A percentile compares a stretch with the other conserved stretches of the same genome.
phyloP scores from a whole-genome alignment of 805 yeast genomes.

The Lachancea lanzarotensis region DNA sequence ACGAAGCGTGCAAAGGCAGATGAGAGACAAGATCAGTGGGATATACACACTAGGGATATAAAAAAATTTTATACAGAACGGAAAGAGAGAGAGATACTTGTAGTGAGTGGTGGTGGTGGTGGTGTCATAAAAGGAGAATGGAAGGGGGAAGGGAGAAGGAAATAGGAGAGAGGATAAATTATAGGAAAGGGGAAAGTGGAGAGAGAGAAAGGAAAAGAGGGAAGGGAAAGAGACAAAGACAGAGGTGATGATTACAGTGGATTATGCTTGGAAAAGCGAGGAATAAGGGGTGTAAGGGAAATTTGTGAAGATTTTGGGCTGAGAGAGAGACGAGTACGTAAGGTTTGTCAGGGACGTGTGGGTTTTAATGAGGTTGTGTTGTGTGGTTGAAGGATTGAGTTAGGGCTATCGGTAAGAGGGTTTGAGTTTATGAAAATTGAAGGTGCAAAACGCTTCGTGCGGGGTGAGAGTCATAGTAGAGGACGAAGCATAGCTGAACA shows the following conservation, averaged over 20 bases:
- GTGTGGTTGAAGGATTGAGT: background rate
- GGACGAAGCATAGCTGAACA: too few species aligned
- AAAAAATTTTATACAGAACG: background rate
- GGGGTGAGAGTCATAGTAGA: too few species aligned
- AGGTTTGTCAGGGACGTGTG: background rate
- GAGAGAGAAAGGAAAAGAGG: background rate
- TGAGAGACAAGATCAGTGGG: background rate
- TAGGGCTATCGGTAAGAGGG: background rate
- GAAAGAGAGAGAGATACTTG: background rate
- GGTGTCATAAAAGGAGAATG: too few species aligned
- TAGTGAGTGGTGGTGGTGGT: too few species aligned
- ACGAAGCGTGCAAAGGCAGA: background rate
- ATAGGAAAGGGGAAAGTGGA: background rate
- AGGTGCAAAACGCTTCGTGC: background rate
- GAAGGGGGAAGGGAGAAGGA: background rate
- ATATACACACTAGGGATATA: background rate
- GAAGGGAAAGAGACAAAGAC: background rate
- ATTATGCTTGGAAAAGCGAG: too few species aligned
- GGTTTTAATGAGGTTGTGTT: background rate
- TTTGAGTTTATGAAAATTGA: constrained; percentile 1
- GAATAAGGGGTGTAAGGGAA: too few species aligned
- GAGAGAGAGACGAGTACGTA: too few species aligned
- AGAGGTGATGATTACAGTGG: background rate
- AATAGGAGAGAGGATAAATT: background rate
- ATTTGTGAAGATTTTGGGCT: too few species aligned